Conservation (phyloP, 495 filamentous ascomycete species). For the Hyaloscypha variabilis region DNA sequence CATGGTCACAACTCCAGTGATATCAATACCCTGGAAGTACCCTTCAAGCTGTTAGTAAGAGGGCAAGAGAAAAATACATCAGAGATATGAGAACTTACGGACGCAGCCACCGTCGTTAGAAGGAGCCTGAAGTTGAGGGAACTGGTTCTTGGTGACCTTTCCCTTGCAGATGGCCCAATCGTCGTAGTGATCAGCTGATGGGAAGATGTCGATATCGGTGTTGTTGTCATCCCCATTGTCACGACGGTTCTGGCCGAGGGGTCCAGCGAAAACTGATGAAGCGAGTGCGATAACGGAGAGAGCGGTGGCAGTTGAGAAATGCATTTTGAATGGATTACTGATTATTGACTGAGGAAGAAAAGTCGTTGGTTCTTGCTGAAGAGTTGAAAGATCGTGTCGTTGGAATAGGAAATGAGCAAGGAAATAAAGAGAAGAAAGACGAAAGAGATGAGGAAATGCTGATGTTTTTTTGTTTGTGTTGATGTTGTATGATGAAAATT, state of each 20-base stretch:
- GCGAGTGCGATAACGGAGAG: conserved; percentile 8
- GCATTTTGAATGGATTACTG: conserved; percentile 19
- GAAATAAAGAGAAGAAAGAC: conserved; percentile 4
- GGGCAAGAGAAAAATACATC: too few species aligned
- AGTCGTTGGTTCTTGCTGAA: conserved; percentile 7
- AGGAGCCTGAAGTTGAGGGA: conserved; percentile 19
- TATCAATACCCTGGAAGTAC: conserved; percentile 22
- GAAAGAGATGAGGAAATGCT: conserved; percentile 7
- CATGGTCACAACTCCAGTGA: conserved; percentile 22
- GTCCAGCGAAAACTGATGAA: background rate
- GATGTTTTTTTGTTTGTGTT: conserved; percentile 1
- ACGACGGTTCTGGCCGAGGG: background rate
- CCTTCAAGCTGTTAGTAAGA: too few species aligned
- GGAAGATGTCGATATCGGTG: conserved; percentile 17
- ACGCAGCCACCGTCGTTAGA: conserved; percentile 17
- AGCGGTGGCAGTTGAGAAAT: conserved; percentile 15
- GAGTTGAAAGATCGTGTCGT: conserved; percentile 15
- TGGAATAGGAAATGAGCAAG: conserved; percentile 10
- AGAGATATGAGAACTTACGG: too few species aligned
- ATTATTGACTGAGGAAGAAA: conserved; percentile 2
- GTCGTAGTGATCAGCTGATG: conserved; percentile 11
- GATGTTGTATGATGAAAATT: conserved; percentile 8
- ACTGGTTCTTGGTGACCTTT: conserved; percentile 14
- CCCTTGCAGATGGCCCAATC: conserved; percentile 19
- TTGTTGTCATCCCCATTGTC: conserved; percentile 7